Percentiles rank a stretch among this genome's conserved stretches.
These are phyloP conservation scores for Hippophae gyantsensis DNA, from an alignment of 306 rosid species.

Conservation along the genomic window DNA sequence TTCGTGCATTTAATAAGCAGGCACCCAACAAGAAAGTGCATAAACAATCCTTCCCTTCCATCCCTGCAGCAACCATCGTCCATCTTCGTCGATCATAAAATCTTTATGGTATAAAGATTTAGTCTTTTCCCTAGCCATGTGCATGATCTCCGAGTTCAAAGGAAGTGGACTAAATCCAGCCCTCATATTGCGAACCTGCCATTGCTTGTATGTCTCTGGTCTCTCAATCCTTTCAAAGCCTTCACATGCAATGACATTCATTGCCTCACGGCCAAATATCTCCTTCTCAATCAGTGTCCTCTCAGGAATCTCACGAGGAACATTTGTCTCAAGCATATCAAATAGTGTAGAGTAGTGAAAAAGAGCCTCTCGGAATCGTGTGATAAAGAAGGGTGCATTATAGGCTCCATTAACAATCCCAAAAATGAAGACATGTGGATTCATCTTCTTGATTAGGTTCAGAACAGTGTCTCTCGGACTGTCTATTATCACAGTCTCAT, in stretches of 20 bases:
- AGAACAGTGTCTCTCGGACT: conserved; percentile 59
- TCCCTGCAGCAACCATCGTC: conserved; percentile 59
- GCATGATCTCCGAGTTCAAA: conserved; percentile 31
- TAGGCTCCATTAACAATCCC: conserved; percentile 37
- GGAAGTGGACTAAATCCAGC: conserved; percentile 49
- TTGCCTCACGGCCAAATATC: conserved; percentile 38
- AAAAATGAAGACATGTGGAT: conserved; percentile 41
- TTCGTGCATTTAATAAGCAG: conserved; percentile 20
- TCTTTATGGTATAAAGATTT: conserved; percentile 32
- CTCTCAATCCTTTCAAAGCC: conserved; percentile 52
- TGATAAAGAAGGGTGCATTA: conserved; percentile 51
- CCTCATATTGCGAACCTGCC: conserved; percentile 44
- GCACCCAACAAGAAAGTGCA: conserved; percentile 55
- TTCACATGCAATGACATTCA: conserved; percentile 57
- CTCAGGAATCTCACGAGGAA: conserved; percentile 30
- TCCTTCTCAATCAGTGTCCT: conserved; percentile 51
- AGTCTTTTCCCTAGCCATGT: conserved; percentile 28
- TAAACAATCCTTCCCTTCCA: conserved; percentile 57
- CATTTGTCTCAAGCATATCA: conserved; percentile 43
- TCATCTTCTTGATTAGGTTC: conserved; percentile 31
- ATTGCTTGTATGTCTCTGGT: conserved; percentile 62
- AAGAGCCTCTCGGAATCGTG: conserved; percentile 61
- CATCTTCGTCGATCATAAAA: conserved; percentile 51
- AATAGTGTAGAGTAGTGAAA: conserved; percentile 50
- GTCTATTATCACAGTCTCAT: conserved; percentile 41